Conservation (phyloP, 2,329 filamentous ascomycete species). For the Pezicula neosporulosa region DNA sequence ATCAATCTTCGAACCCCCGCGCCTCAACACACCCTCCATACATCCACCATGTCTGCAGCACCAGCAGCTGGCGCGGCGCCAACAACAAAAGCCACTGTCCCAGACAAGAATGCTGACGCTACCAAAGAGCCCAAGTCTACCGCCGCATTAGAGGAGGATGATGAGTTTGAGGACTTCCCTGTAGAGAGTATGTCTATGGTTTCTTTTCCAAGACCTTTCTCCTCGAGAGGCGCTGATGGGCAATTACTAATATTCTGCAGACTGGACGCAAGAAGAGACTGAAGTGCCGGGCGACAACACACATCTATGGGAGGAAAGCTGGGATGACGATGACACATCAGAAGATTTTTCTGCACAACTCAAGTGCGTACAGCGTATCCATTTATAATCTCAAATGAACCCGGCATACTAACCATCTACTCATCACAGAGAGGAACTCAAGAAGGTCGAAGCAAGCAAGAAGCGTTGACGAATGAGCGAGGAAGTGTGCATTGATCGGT, state of each 20-base stretch:
- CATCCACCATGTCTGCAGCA: slow-evolving; percentile 26
- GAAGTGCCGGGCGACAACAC: slow-evolving; percentile 73
- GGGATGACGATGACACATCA: slow-evolving; percentile 96
- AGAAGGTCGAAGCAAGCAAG: slow-evolving; percentile 83
- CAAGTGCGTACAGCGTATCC: slow-evolving; percentile 57
- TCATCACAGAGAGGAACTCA: slow-evolving; percentile 73
- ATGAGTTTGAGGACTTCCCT: slow-evolving; percentile 98
- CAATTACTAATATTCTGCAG: slow-evolving; percentile 40
- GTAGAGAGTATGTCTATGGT: slow-evolving; percentile 70
- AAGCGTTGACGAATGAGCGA: slow-evolving; percentile 42
- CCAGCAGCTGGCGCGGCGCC: slow-evolving; percentile 22
- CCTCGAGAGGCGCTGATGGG: not conserved
- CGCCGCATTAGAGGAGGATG: slow-evolving; percentile 84
- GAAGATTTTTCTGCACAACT: slow-evolving; percentile 96
- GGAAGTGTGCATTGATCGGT: slow-evolving; percentile 22
- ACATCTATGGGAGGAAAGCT: slow-evolving; percentile 99
- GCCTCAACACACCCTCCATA: not conserved
- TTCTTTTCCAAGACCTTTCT: not conserved
- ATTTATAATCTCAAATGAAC: slow-evolving; percentile 3
- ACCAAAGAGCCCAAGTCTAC: slow-evolving; percentile 38
- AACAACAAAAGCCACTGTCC: slow-evolving; percentile 16
- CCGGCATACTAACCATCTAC: not conserved
- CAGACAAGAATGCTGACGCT: slow-evolving; percentile 27
- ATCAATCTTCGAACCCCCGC: not conserved
- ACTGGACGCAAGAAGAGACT: slow-evolving; percentile 90